Conservation (phyloP, 495 filamentous ascomycete species). For the Daldinia bambusicola region DNA sequence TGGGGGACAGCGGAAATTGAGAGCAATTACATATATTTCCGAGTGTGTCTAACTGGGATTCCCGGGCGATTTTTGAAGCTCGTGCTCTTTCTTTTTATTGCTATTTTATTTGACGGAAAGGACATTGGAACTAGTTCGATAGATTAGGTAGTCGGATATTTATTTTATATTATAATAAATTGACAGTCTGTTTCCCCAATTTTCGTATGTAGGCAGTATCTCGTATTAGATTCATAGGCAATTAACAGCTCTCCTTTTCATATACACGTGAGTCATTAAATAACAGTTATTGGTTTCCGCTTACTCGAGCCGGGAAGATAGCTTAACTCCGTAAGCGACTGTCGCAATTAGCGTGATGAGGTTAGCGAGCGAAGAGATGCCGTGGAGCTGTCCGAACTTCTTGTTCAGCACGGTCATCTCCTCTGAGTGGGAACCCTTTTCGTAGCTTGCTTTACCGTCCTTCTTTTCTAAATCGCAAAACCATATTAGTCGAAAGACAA, state of each 20-base stretch:
- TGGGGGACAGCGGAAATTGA: conserved; percentile 33
- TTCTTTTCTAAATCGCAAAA: conserved; percentile 49
- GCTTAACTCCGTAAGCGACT: conserved; percentile 75
- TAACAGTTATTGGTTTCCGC: not conserved
- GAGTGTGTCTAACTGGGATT: no score
- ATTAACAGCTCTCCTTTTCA: conserved; percentile 1
- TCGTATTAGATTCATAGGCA: conserved; percentile 11
- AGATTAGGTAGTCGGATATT: not conserved
- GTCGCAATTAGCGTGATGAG: conserved; percentile 72
- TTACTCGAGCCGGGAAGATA: conserved; percentile 66
- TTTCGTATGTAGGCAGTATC: not conserved
- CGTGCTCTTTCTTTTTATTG: conserved; percentile 18
- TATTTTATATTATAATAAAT: conserved; percentile 17
- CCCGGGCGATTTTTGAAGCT: conserved; percentile 12
- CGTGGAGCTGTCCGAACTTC: conserved; percentile 81
- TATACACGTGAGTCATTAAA: conserved; percentile 24
- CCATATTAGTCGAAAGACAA: conserved; percentile 29
- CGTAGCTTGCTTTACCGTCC: conserved; percentile 86
- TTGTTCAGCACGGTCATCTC: conserved; percentile 86
- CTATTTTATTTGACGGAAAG: not conserved
- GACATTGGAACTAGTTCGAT: conserved; percentile 6
- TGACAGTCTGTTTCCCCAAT: conserved; percentile 2
- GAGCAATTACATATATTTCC: no score
- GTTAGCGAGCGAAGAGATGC: conserved; percentile 78
- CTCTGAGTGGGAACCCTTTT: conserved; percentile 75